These are phyloP conservation scores for Chondrus crispus DNA, from an alignment of 23 red algal genomes.

Conservation along the genomic window DNA sequence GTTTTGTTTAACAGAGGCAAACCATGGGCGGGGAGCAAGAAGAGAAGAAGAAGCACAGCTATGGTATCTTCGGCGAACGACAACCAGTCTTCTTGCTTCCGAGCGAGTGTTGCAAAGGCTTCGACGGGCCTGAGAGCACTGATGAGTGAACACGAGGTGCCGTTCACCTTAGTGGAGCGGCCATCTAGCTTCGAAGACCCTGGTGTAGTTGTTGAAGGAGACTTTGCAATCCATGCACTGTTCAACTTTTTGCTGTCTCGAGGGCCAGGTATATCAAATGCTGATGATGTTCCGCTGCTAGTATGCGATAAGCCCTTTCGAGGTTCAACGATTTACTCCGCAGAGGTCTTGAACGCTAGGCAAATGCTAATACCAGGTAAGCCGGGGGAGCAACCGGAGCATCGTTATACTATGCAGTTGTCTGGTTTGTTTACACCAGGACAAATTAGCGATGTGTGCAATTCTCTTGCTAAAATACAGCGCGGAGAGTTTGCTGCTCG, in stretches of 20 bases:
- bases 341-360: not conserved
- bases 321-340: slow-evolving; percentile 21
- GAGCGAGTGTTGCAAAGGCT: slow-evolving; percentile 20
- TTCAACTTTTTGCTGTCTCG: slow-evolving; percentile 43
- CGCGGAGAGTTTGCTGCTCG: slow-evolving; percentile 22
- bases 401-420: slow-evolving; percentile 27
- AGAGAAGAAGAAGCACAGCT: not conserved
- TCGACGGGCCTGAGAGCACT: slow-evolving; percentile 38
- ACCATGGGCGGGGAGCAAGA: not conserved
- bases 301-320: slow-evolving; percentile 45
- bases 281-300: slow-evolving; percentile 49
- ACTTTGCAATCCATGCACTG: slow-evolving; percentile 33
- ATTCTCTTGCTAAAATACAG: slow-evolving; percentile 37
- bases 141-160: slow-evolving; percentile 33
- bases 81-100: not conserved
- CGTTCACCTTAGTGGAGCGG: slow-evolving; percentile 2
- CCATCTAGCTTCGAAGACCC: not conserved
- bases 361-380: not conserved
- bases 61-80: not conserved
- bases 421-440: slow-evolving; percentile 47
- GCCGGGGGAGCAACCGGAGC: not conserved
- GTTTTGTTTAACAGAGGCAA: slow-evolving; percentile 36
- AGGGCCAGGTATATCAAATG: slow-evolving; percentile 42
- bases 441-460: slow-evolving; percentile 32
- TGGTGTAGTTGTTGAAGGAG: slow-evolving; percentile 26